These are phyloP conservation scores for Phaeosphaeria sp. DNA, from an alignment of 2,329 filamentous ascomycete genomes.

Conservation along the genomic window DNA sequence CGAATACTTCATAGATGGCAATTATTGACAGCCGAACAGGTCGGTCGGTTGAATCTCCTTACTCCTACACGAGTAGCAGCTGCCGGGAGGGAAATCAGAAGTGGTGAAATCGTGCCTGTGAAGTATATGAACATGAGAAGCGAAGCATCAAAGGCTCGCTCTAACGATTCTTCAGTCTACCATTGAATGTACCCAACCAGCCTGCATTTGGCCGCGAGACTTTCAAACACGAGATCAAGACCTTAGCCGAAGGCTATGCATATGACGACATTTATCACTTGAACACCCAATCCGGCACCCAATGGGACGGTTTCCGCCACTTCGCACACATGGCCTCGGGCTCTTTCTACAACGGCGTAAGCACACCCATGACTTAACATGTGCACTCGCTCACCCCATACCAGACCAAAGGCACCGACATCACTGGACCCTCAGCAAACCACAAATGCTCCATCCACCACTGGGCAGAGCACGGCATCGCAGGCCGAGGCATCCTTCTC, in stretches of 20 bases:
- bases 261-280: constrained; percentile 54
- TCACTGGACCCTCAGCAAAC: constrained; percentile 49
- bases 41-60: constrained; percentile 63
- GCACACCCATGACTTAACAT: neutral
- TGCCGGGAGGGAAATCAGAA: constrained; percentile 61
- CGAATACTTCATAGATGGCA: neutral
- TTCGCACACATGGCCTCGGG: constrained; percentile 50
- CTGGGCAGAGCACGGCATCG: constrained; percentile 55
- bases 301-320: constrained; percentile 56
- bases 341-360: constrained; percentile 52
- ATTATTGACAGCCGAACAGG: constrained; percentile 31
- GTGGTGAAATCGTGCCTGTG: constrained; percentile 63
- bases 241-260: constrained; percentile 38
- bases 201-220: constrained; percentile 61
- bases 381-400: neutral
- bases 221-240: constrained; percentile 64
- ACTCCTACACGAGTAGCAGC: constrained; percentile 62
- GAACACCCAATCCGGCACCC: constrained; percentile 55
- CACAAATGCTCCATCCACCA: constrained; percentile 55
- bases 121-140: too few species aligned
- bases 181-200: constrained; percentile 59
- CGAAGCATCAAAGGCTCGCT: neutral
- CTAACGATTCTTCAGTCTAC: constrained; percentile 50
- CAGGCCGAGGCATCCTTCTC: constrained; percentile 53
- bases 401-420: constrained; percentile 50